Percentiles rank a stretch among this genome's conserved stretches.
phyloP scores from a whole-genome alignment of 805 yeast species.

The Yarrowia keelungensis region DNA sequence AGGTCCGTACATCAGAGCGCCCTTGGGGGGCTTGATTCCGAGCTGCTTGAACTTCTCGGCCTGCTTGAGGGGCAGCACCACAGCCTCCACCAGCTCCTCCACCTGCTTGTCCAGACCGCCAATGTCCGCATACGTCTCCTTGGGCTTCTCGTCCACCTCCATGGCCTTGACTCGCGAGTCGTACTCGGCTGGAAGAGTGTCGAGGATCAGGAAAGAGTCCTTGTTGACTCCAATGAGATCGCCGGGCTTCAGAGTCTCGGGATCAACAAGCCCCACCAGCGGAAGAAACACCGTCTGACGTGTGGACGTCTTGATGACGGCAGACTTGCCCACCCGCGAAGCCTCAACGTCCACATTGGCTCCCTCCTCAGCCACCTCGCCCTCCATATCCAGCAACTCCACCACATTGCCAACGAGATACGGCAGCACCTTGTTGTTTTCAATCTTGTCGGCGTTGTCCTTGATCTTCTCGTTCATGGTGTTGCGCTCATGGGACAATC shows the following conservation, averaged over 20 bases:
- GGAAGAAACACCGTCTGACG: constrained; percentile 97
- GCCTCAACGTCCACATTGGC: constrained; percentile 95
- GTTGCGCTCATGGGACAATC: constrained; percentile 89
- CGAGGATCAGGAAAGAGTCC: constrained; percentile 91
- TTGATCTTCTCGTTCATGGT: constrained; percentile 93
- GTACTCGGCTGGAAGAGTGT: constrained; percentile 95
- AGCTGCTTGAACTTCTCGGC: constrained; percentile 92
- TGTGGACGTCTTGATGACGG: constrained; percentile 96
- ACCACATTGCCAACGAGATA: constrained; percentile 96
- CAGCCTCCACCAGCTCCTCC: constrained; percentile 97
- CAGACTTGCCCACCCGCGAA: constrained; percentile 92
- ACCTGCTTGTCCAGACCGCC: constrained; percentile 99
- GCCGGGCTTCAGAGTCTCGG: constrained; percentile 91
- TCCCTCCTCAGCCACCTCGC: constrained; percentile 79
- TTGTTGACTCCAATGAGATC: constrained; percentile 97
- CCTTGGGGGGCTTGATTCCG: constrained; percentile 98
- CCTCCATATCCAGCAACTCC: constrained; percentile 88
- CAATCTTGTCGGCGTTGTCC: constrained; percentile 94
- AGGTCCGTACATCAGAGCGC: constrained; percentile 98
- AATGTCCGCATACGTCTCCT: constrained; percentile 95
- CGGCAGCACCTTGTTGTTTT: constrained; percentile 93
- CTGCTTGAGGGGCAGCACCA: constrained; percentile 97
- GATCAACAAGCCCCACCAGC: constrained; percentile 92
- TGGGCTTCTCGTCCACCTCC: constrained; percentile 99
- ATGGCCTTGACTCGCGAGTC: constrained; percentile 97